Evolutionary conservation across 805 yeast genomes (phyloP).

Genomic region (Wickerhamiella allomyrinae): DNA sequence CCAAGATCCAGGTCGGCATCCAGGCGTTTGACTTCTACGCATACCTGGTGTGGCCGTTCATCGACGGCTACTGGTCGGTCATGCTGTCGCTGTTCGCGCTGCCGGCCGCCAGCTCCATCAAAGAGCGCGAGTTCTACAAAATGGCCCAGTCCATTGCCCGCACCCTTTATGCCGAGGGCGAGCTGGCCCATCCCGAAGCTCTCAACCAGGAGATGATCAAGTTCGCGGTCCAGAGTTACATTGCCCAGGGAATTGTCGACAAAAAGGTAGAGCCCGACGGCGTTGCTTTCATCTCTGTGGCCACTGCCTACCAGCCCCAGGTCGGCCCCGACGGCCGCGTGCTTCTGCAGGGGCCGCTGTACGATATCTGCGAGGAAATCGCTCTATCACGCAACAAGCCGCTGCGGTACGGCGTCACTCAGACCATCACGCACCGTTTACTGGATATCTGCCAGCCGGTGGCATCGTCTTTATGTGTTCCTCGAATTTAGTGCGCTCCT

Average conservation of each 20-base stretch:
- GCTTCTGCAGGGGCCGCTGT: constrained; percentile 21
- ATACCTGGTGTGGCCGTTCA: constrained; percentile 30
- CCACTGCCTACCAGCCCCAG: constrained; percentile 16
- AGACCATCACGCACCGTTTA: constrained; percentile 13
- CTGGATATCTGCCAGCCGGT: constrained; percentile 12
- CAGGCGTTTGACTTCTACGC: constrained; percentile 30
- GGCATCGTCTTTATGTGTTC: constrained; percentile 4
- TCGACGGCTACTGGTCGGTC: constrained; percentile 32
- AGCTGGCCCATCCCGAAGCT: constrained; percentile 28
- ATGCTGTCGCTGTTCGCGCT: constrained; percentile 25
- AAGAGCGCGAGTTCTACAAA: constrained; percentile 22
- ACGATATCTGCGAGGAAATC: constrained; percentile 23
- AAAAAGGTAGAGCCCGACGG: constrained; percentile 14
- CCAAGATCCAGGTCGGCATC: constrained; percentile 14
- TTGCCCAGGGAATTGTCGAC: constrained; percentile 22
- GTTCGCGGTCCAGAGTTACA: constrained; percentile 25
- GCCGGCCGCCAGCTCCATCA: constrained; percentile 19
- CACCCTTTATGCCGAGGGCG: constrained; percentile 31
- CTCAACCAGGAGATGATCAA: constrained; percentile 29
- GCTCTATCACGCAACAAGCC: constrained; percentile 26
- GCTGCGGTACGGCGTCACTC: constrained; percentile 19
- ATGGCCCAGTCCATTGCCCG: constrained; percentile 28
- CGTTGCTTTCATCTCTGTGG: constrained; percentile 13
- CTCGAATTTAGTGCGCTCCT: constrained; percentile 7
- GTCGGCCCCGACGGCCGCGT: constrained; percentile 10